Percentiles rank a stretch among this genome's conserved stretches.
Conservation (phyloP, 1,284 basidiomycete genomes). For the Pterulicium gracile region DNA sequence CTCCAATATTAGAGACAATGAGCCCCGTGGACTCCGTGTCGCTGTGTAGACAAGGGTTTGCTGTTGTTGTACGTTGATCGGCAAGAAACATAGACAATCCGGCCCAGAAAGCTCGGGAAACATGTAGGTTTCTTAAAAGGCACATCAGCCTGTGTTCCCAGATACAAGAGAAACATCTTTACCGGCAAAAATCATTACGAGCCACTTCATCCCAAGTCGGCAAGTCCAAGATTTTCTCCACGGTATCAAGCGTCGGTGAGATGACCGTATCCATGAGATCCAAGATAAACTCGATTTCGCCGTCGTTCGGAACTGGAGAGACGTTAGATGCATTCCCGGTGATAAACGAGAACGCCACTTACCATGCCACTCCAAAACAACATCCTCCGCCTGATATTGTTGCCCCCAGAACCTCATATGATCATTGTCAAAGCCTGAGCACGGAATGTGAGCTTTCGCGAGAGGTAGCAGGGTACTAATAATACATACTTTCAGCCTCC, state of each 20-base stretch:
- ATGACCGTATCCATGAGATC: slow-evolving; percentile 69
- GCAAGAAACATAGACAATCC: slow-evolving; percentile 62
- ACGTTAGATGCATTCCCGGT: slow-evolving; percentile 1
- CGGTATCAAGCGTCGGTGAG: slow-evolving; percentile 52
- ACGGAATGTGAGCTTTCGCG: slow-evolving; percentile 6
- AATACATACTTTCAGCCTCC: slow-evolving; percentile 53
- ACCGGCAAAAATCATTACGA: slow-evolving; percentile 93
- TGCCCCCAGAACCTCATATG: slow-evolving; percentile 82
- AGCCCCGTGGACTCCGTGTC: slow-evolving; percentile 58
- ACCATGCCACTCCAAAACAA: slow-evolving; percentile 87
- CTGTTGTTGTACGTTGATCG: slow-evolving; percentile 46
- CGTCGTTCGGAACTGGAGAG: slow-evolving; percentile 47
- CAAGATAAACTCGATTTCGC: slow-evolving; percentile 77
- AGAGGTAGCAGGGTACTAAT: slow-evolving; percentile 3
- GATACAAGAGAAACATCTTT: slow-evolving; percentile 15
- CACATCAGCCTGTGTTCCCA: slow-evolving; percentile 5
- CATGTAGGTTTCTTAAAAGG: slow-evolving; percentile 43
- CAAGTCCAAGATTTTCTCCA: slow-evolving; percentile 57
- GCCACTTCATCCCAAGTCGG: slow-evolving; percentile 60
- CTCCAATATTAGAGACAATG: slow-evolving; percentile 47
- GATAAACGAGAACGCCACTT: slow-evolving; percentile 13
- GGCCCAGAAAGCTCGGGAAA: slow-evolving; percentile 57
- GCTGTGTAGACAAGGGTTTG: slow-evolving; percentile 44
- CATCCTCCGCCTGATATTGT: slow-evolving; percentile 71
- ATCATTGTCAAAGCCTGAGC: slow-evolving; percentile 56